Percentiles rank a stretch among this genome's conserved stretches.
Conservation (phyloP, 345 rosid genomes). For the Rhodamnia argentea region DNA sequence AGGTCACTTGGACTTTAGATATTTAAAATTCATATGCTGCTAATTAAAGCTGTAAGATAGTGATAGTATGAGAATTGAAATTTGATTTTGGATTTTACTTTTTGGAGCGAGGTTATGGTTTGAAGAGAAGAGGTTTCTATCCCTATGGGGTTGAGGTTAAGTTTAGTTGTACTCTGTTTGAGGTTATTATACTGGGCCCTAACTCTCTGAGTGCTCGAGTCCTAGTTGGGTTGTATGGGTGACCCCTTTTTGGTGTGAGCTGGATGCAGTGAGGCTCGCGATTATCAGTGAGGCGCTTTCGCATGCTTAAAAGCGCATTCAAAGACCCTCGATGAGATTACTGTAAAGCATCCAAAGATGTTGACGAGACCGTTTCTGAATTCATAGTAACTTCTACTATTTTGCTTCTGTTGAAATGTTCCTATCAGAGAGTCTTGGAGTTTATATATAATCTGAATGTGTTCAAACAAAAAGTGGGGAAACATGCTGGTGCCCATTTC, state of each 20-base stretch:
- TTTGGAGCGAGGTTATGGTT: too few species aligned
- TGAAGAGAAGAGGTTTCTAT: too few species aligned
- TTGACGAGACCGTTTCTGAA: too few species aligned
- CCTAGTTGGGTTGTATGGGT: not conserved
- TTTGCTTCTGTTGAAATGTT: not conserved
- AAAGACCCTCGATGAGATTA: too few species aligned
- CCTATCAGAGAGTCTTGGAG: not conserved
- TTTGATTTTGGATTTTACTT: too few species aligned
- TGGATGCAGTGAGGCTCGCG: not conserved
- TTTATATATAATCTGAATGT: not conserved
- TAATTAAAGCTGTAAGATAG: too few species aligned
- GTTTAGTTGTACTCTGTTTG: not conserved
- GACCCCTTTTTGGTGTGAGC: not conserved
- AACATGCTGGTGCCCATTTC: not conserved
- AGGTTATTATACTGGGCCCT: not conserved
- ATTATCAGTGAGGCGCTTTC: not conserved
- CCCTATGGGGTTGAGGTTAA: not conserved
- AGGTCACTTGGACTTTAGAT: too few species aligned
- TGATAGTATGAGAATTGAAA: too few species aligned
- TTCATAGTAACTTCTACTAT: conserved; percentile 8
- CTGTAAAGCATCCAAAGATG: not conserved
- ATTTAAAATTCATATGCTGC: too few species aligned
- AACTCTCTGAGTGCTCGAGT: not conserved
- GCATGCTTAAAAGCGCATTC: too few species aligned
- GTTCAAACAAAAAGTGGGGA: not conserved